These are phyloP conservation scores for Neofusicoccum kwambonambiense DNA, from an alignment of 2,329 filamentous ascomycete species.

Conservation along the genomic window DNA sequence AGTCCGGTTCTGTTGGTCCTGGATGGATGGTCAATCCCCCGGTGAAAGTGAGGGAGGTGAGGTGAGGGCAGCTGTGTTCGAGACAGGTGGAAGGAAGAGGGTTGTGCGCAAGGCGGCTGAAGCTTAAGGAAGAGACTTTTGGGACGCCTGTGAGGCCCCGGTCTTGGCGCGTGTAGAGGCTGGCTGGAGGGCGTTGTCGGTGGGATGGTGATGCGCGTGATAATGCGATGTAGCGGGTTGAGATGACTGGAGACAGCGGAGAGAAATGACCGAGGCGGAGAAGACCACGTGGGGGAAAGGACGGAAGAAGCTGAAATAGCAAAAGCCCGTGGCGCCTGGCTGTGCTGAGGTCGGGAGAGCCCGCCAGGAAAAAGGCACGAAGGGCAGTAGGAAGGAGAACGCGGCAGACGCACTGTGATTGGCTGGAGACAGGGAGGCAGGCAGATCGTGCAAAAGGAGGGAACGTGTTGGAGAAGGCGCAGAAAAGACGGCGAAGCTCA, in stretches of 20 bases:
- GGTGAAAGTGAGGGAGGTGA: not conserved
- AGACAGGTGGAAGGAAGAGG: not conserved
- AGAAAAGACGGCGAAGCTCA: conserved; percentile 11
- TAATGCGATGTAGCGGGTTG: not conserved
- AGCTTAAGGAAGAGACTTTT: not conserved
- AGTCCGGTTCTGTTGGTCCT: not conserved
- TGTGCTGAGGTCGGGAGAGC: not conserved
- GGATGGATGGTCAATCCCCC: not conserved
- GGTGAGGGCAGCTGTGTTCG: not conserved
- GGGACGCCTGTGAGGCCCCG: not conserved
- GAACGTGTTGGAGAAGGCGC: not conserved
- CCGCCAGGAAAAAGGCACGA: not conserved
- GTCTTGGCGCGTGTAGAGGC: not conserved
- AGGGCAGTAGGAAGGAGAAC: not conserved
- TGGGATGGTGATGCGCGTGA: not conserved
- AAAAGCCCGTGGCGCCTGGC: not conserved
- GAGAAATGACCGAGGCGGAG: not conserved
- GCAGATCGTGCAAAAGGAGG: conserved; percentile 11
- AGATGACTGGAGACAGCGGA: not conserved
- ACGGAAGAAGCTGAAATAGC: not conserved
- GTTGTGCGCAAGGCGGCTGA: not conserved
- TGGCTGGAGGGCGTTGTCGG: not conserved
- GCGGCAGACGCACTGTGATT: not conserved
- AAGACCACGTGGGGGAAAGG: conserved; percentile 2
- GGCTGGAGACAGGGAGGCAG: not conserved